Conservation (phyloP, 1,284 basidiomycete species). For the Chondrostereum purpureum region DNA sequence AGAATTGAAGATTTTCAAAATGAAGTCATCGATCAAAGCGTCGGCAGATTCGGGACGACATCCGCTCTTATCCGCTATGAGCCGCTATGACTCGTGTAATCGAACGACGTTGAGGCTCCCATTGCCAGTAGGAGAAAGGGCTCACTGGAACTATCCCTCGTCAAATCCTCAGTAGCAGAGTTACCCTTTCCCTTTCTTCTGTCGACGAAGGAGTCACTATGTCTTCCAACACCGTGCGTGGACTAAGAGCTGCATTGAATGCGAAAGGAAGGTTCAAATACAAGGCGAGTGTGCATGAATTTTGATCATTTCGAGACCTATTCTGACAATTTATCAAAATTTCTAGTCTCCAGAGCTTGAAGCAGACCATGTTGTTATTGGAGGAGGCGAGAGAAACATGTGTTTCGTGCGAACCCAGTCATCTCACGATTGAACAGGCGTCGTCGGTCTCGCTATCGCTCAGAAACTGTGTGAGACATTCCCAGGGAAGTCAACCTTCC, state of each 20-base stretch:
- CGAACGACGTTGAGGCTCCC: too few species aligned
- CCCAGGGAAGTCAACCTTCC: constrained; percentile 70
- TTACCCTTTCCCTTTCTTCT: too few species aligned
- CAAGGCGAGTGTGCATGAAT: too few species aligned
- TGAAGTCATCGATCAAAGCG: neutral
- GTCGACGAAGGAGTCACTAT: too few species aligned
- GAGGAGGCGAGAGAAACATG: constrained; percentile 71
- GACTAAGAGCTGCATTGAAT: constrained; percentile 56
- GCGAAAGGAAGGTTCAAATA: constrained; percentile 50
- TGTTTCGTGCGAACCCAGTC: neutral
- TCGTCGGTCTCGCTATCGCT: constrained; percentile 85
- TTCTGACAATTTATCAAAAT: constrained; percentile 5
- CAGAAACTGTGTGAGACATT: constrained; percentile 54
- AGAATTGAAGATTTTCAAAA: too few species aligned
- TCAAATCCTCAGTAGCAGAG: too few species aligned
- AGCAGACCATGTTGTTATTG: constrained; percentile 91
- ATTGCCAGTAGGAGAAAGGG: too few species aligned
- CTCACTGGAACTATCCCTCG: too few species aligned
- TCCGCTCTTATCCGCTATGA: too few species aligned
- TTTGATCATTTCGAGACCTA: neutral
- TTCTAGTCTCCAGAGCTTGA: constrained; percentile 58
- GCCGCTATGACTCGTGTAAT: too few species aligned
- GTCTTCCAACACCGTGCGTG: constrained; percentile 32
- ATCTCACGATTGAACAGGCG: constrained; percentile 42
- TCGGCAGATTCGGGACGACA: neutral